Evolutionary conservation across 169 alveolate genomes (phyloP).

Genomic region (Cryptosporidium meleagridis): DNA sequence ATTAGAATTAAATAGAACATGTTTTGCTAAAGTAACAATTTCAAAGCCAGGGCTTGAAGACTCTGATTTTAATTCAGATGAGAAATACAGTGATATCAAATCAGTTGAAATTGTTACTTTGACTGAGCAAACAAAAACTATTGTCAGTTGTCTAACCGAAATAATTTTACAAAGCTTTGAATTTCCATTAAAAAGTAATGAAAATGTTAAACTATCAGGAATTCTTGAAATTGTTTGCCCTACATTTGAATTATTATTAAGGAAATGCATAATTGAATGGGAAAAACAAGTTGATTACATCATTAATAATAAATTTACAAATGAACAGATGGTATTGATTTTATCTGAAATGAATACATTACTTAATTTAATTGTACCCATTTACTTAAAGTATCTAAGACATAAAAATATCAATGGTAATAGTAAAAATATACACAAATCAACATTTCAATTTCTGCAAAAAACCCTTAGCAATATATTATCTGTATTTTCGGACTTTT

Average conservation of each 20-base stretch:
- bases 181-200: constrained; percentile 48
- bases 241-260: constrained; percentile 55
- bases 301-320: not conserved
- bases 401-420: not conserved
- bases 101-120: constrained; percentile 28
- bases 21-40: constrained; percentile 19
- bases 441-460: constrained; percentile 16
- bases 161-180: constrained; percentile 46
- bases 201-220: constrained; percentile 6
- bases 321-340: constrained; percentile 10
- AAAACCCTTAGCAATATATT: constrained; percentile 9
- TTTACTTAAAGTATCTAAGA: constrained; percentile 17
- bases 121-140: constrained; percentile 44
- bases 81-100: not conserved
- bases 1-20: not conserved
- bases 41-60: not conserved
- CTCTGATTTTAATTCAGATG: not conserved
- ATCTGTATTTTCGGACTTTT: constrained; percentile 2
- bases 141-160: constrained; percentile 6
- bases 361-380: constrained; percentile 19
- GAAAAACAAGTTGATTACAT: constrained; percentile 10
- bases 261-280: constrained; percentile 59
- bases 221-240: constrained; percentile 58
- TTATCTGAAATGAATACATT: constrained; percentile 23
- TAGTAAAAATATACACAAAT: not conserved